Evolutionary conservation across 106 monocot species (phyloP).

Genomic region (Xerophyta viscosa): DNA sequence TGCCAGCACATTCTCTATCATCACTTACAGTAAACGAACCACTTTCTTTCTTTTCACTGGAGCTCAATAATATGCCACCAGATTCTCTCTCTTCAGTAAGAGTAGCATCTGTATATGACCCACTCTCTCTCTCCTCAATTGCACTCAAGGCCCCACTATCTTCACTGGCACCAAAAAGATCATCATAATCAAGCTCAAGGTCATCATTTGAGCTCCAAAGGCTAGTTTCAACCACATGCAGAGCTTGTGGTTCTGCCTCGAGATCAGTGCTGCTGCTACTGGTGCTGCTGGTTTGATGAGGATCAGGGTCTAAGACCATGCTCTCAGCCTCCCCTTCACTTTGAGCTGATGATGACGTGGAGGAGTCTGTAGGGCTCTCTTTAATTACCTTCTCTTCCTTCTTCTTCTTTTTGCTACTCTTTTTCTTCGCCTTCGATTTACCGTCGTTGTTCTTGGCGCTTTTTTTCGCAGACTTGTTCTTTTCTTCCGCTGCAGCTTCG

Average conservation of each 20-base stretch:
- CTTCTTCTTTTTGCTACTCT: background rate
- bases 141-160: background rate
- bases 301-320: background rate
- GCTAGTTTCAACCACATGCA: too few relatives aligned
- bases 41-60: too few relatives aligned
- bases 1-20: too few relatives aligned
- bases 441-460: background rate
- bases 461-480: background rate
- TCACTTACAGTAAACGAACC: too few relatives aligned
- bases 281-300: too few relatives aligned
- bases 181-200: background rate
- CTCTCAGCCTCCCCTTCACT: background rate
- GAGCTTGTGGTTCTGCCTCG: too few relatives aligned
- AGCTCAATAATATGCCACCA: too few relatives aligned
- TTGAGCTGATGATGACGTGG: background rate
- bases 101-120: too few relatives aligned
- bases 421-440: background rate
- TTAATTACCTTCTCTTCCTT: conserved; percentile 2
- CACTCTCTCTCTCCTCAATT: too few relatives aligned
- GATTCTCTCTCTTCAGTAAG: too few relatives aligned
- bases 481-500: background rate
- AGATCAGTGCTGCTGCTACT: background rate
- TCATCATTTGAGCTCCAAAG: background rate
- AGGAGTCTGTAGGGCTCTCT: background rate
- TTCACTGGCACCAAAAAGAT: background rate